Conservation (phyloP, 257 asterid genomes). For the Solanum gandarillasii region DNA sequence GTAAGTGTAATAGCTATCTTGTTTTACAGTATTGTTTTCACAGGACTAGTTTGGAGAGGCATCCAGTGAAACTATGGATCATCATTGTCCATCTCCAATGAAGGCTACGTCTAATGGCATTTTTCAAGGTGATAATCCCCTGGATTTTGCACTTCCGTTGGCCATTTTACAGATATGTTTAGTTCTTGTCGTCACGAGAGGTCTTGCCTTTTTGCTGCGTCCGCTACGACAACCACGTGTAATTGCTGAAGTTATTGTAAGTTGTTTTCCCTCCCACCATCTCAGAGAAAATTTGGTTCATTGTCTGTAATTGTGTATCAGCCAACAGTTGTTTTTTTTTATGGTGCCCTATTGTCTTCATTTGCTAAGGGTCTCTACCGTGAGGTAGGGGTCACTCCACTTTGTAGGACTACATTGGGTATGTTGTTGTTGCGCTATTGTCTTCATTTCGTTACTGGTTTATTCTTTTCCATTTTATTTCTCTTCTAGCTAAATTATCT, state of each 20-base stretch:
- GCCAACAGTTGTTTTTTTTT: not conserved
- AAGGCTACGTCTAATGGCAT: slow-evolving; percentile 69
- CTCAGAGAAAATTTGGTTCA: not conserved
- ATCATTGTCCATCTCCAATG: slow-evolving; percentile 48
- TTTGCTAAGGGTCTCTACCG: not conserved
- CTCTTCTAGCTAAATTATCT: not conserved
- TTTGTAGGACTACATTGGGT: not conserved
- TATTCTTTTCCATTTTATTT: not conserved
- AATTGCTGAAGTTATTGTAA: slow-evolving; percentile 66
- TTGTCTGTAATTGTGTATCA: not conserved
- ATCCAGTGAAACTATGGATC: slow-evolving; percentile 2
- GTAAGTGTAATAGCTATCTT: not conserved
- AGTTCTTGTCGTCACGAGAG: slow-evolving; percentile 52
- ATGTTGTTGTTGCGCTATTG: not conserved
- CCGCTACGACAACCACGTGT: slow-evolving; percentile 82
- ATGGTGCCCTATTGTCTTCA: not conserved
- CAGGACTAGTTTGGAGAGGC: slow-evolving; percentile 7
- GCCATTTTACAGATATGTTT: slow-evolving; percentile 59
- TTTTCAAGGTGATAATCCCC: slow-evolving; percentile 77
- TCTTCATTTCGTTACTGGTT: not conserved
- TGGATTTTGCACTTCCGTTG: slow-evolving; percentile 71
- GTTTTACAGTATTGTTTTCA: not conserved
- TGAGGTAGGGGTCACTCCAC: not conserved
- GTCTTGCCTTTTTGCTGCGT: slow-evolving; percentile 45
- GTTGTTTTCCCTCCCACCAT: slow-evolving; percentile 4